Percentiles rank a stretch among this genome's conserved stretches.
Conservation (phyloP, 2,329 filamentous ascomycete genomes). For the Aspergillus alliaceus region DNA sequence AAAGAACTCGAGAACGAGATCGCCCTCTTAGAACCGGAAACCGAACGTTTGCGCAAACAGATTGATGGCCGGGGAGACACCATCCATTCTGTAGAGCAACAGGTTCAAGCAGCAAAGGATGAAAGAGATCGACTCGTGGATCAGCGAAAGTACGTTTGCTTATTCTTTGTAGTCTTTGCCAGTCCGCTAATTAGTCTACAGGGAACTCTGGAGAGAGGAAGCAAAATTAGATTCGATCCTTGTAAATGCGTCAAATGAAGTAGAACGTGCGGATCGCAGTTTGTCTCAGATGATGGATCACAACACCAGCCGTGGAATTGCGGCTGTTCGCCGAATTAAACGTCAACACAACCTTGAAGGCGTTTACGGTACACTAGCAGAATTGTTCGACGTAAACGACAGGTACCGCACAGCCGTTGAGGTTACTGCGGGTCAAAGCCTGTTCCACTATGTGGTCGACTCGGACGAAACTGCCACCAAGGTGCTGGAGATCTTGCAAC, state of each 20-base stretch:
- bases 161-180: neutral
- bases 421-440: conserved; percentile 84
- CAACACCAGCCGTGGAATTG: conserved; percentile 80
- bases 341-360: conserved; percentile 76
- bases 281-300: conserved; percentile 86
- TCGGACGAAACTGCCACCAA: conserved; percentile 82
- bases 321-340: conserved; percentile 81
- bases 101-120: conserved; percentile 76
- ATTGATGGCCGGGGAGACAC: conserved; percentile 78
- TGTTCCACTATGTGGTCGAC: conserved; percentile 97
- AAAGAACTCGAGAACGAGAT: conserved; percentile 70
- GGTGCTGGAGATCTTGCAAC: conserved; percentile 76
- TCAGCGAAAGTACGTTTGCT: conserved; percentile 65
- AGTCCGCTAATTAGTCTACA: conserved; percentile 20
- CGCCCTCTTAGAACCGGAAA: conserved; percentile 68
- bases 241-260: conserved; percentile 71
- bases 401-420: conserved; percentile 86
- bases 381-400: conserved; percentile 84
- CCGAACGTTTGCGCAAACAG: conserved; percentile 66
- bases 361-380: conserved; percentile 88
- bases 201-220: conserved; percentile 79
- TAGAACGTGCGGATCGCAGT: conserved; percentile 72
- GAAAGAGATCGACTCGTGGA: conserved; percentile 77
- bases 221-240: conserved; percentile 81
- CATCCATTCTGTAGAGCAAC: conserved; percentile 69